Percentiles rank a stretch among this genome's conserved stretches.
These are phyloP conservation scores for Lepiota subincarnata DNA, from an alignment of 768 basidiomycete genomes.

Conservation along the genomic window DNA sequence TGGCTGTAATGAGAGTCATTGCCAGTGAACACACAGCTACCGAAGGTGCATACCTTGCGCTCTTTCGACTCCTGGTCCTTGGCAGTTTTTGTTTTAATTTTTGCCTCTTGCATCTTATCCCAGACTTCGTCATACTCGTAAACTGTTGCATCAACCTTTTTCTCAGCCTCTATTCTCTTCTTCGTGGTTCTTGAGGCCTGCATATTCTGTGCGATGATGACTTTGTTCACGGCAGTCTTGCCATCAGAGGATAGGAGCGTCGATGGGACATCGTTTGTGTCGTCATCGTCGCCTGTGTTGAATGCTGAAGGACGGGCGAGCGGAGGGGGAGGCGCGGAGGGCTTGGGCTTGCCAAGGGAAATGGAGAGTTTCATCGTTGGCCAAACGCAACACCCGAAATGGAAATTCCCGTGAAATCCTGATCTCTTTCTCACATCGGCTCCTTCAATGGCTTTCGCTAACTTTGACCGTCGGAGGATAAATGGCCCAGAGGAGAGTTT, in stretches of 20 bases:
- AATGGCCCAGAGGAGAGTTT: constrained; percentile 87
- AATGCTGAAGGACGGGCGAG: constrained; percentile 63
- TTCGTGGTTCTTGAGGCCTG: constrained; percentile 59
- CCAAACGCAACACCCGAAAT: constrained; percentile 7
- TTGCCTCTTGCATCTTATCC: constrained; percentile 91
- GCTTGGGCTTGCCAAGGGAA: constrained; percentile 67
- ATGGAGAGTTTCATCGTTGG: constrained; percentile 82
- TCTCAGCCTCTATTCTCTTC: constrained; percentile 76
- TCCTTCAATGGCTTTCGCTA: constrained; percentile 43
- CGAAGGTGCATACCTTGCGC: constrained; percentile 57
- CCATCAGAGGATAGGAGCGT: constrained; percentile 17
- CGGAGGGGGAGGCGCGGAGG: constrained; percentile 37
- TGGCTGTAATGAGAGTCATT: constrained; percentile 47
- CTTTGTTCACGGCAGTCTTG: constrained; percentile 44
- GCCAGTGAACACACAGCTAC: not conserved
- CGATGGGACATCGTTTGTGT: constrained; percentile 45
- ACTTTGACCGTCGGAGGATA: constrained; percentile 82
- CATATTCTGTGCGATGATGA: constrained; percentile 53
- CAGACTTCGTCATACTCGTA: constrained; percentile 97
- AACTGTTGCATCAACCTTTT: constrained; percentile 73
- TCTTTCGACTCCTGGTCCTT: constrained; percentile 75
- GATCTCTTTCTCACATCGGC: constrained; percentile 6
- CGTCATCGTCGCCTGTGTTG: constrained; percentile 60
- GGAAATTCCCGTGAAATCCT: constrained; percentile 23
- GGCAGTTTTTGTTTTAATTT: constrained; percentile 63